Percentiles rank a stretch among this genome's conserved stretches.
phyloP scores from a whole-genome alignment of 1,284 basidiomycete species.

The Papiliotrema flavescens region DNA sequence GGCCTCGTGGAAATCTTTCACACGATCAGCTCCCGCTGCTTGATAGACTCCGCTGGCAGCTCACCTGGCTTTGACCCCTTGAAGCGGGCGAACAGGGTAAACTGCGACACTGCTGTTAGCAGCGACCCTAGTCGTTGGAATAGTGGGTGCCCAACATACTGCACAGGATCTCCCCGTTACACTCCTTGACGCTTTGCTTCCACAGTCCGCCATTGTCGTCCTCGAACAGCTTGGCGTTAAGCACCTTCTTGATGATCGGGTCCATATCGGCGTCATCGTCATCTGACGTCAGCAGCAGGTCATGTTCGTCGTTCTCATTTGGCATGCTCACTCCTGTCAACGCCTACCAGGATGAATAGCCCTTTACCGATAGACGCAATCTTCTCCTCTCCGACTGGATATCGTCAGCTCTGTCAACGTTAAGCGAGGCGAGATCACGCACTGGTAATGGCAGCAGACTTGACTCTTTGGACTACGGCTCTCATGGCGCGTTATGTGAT shows the following conservation, averaged over 20 bases:
- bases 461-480: neutral
- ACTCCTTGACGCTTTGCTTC: constrained; percentile 77
- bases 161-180: constrained; percentile 79
- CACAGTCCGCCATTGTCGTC: constrained; percentile 55
- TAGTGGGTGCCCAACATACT: constrained; percentile 42
- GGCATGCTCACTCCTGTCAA: constrained; percentile 63
- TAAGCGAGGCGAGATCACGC: no score
- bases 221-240: constrained; percentile 69
- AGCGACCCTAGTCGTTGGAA: neutral
- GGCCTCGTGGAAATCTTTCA: constrained; percentile 76
- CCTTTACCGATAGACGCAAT: constrained; percentile 77
- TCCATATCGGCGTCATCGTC: constrained; percentile 70
- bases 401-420: constrained; percentile 3
- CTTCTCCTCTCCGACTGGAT: constrained; percentile 41
- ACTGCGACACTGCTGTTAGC: constrained; percentile 63
- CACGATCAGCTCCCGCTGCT: neutral
- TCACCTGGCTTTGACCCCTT: constrained; percentile 70
- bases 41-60: neutral
- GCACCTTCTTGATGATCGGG: constrained; percentile 71
- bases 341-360: constrained; percentile 81
- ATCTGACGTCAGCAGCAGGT: constrained; percentile 53
- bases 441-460: neutral
- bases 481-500: neutral
- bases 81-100: constrained; percentile 83
- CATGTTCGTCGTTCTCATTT: neutral